phyloP scores from a whole-genome alignment of 108 stramenopile species.

The Pseudonitzschia delicatissima region DNA sequence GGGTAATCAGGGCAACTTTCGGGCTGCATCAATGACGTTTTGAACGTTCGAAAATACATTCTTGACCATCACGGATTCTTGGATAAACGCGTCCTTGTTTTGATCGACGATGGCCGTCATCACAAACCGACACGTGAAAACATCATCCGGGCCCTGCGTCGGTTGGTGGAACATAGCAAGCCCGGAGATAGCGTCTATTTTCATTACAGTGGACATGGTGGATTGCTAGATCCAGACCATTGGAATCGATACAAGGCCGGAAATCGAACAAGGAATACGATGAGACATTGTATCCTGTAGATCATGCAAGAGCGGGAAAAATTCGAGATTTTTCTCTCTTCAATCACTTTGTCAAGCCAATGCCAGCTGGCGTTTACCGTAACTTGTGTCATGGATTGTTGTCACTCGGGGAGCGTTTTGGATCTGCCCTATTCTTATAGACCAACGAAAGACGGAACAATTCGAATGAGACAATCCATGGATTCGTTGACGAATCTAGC shows the following conservation, averaged over 20 bases:
- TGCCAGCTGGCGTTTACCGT: slow-evolving; percentile 72
- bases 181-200: slow-evolving; percentile 64
- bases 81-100: slow-evolving; percentile 55
- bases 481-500: slow-evolving; percentile 9
- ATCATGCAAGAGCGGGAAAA: slow-evolving; percentile 66
- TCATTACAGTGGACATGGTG: slow-evolving; percentile 65
- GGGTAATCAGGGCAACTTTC: slow-evolving; percentile 81
- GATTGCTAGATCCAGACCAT: slow-evolving; percentile 46
- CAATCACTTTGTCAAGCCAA: slow-evolving; percentile 55
- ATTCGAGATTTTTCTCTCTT: slow-evolving; percentile 76
- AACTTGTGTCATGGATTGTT: slow-evolving; percentile 66
- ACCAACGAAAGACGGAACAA: slow-evolving; percentile 8
- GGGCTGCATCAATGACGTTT: slow-evolving; percentile 94
- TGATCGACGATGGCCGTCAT: slow-evolving; percentile 70
- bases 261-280: slow-evolving; percentile 50
- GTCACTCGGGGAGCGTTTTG: slow-evolving; percentile 88
- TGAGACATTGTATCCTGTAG: slow-evolving; percentile 81
- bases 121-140: slow-evolving; percentile 55
- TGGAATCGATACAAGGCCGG: slow-evolving; percentile 24
- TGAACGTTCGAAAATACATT: slow-evolving; percentile 75
- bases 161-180: slow-evolving; percentile 40
- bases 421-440: slow-evolving; percentile 56
- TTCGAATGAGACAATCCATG: slow-evolving; percentile 19
- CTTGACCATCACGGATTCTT: slow-evolving; percentile 61
- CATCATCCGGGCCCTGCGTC: slow-evolving; percentile 65